phyloP scores from a whole-genome alignment of 73 alveolate species.

The Paraurostyla sp. region DNA sequence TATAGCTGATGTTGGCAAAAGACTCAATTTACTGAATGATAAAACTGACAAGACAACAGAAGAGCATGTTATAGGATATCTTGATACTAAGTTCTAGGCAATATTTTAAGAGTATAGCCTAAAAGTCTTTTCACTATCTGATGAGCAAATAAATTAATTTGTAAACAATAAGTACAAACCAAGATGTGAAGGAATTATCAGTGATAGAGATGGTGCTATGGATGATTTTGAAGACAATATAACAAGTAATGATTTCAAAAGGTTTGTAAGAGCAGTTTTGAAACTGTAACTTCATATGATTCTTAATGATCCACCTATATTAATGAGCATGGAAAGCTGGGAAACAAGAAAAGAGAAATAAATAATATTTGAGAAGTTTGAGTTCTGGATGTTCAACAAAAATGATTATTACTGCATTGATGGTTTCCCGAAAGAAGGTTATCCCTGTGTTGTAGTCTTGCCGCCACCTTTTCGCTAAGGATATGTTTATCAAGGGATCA shows the following conservation, averaged over 20 bases:
- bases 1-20: slow-evolving; percentile 1
- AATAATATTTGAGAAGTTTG: slow-evolving; percentile 39
- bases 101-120: slow-evolving; percentile 63
- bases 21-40: slow-evolving; percentile 7
- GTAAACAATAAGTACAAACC: slow-evolving; percentile 28
- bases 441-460: slow-evolving; percentile 69
- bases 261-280: slow-evolving; percentile 46
- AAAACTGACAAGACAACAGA: slow-evolving; percentile 9
- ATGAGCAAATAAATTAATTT: background rate
- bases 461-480: slow-evolving; percentile 71
- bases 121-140: slow-evolving; percentile 11
- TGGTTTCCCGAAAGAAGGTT: slow-evolving; percentile 78
- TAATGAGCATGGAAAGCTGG: slow-evolving; percentile 25
- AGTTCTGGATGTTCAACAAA: slow-evolving; percentile 59
- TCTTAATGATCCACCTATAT: slow-evolving; percentile 71
- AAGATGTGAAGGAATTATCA: slow-evolving; percentile 19
- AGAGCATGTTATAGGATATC: background rate
- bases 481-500: slow-evolving; percentile 72
- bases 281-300: slow-evolving; percentile 59
- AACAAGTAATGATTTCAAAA: slow-evolving; percentile 26
- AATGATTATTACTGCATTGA: slow-evolving; percentile 61
- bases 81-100: slow-evolving; percentile 32
- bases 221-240: slow-evolving; percentile 69
- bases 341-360: slow-evolving; percentile 3
- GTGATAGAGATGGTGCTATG: slow-evolving; percentile 26